Conservation (phyloP, 2,329 filamentous ascomycete genomes). For the Diaporthe nobilis region DNA sequence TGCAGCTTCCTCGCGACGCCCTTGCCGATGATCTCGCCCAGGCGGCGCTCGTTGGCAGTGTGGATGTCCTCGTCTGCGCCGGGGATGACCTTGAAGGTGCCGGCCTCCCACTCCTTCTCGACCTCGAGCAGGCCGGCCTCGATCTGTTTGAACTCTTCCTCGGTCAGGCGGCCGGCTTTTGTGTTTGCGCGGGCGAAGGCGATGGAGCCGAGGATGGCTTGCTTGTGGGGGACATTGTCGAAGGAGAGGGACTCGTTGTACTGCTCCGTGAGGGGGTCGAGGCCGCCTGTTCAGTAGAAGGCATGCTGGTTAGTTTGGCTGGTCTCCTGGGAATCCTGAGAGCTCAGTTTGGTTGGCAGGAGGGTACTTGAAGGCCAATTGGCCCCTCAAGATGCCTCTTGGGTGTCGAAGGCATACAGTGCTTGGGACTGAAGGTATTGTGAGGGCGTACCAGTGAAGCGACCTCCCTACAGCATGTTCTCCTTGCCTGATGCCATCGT, state of each 20-base stretch:
- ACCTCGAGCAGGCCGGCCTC: slow-evolving; percentile 77
- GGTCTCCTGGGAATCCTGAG: background rate
- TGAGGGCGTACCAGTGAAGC: slow-evolving; percentile 65
- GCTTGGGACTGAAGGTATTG: background rate
- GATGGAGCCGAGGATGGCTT: slow-evolving; percentile 85
- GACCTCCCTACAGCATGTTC: slow-evolving; percentile 71
- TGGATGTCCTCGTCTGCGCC: slow-evolving; percentile 74
- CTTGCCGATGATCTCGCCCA: slow-evolving; percentile 89
- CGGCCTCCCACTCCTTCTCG: slow-evolving; percentile 66
- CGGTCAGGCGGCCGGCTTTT: slow-evolving; percentile 80
- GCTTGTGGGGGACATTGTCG: slow-evolving; percentile 82
- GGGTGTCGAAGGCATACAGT: no score
- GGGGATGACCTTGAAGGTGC: slow-evolving; percentile 65
- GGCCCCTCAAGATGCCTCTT: background rate
- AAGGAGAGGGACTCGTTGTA: slow-evolving; percentile 88
- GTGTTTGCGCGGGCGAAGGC: slow-evolving; percentile 86
- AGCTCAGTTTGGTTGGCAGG: background rate
- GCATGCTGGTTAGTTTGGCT: background rate
- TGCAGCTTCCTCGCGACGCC: slow-evolving; percentile 90
- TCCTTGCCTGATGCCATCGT: slow-evolving; percentile 32
- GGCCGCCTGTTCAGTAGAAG: slow-evolving; percentile 50
- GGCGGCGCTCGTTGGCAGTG: slow-evolving; percentile 78
- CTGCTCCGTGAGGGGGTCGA: slow-evolving; percentile 85
- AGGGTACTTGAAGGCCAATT: background rate
- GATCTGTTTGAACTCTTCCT: slow-evolving; percentile 81